Evolutionary conservation across 257 asterid species (phyloP).

Genomic region (Mentha longifolia): DNA sequence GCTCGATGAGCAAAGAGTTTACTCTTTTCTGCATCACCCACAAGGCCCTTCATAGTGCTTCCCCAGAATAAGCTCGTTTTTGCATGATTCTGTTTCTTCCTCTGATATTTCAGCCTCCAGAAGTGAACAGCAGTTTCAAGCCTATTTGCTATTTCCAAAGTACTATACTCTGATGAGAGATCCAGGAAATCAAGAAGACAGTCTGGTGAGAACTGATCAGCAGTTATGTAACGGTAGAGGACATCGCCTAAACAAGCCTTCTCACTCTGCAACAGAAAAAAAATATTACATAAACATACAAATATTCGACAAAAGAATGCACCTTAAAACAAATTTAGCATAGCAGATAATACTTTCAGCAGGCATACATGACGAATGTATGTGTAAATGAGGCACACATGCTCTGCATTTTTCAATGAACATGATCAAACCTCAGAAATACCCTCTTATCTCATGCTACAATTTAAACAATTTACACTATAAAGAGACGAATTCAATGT

Average conservation of each 20-base stretch:
- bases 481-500: neutral
- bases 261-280: constrained; percentile 61
- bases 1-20: constrained; percentile 72
- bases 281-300: neutral
- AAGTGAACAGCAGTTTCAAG: constrained; percentile 73
- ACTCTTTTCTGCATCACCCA: constrained; percentile 58
- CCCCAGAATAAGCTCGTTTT: constrained; percentile 68
- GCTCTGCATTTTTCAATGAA: neutral
- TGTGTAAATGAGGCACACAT: neutral
- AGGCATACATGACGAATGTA: neutral
- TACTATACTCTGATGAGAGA: constrained; percentile 72
- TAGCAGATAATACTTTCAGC: neutral
- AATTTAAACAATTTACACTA: neutral
- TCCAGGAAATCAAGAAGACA: constrained; percentile 75
- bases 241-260: constrained; percentile 83
- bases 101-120: constrained; percentile 73
- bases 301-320: neutral
- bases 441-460: neutral
- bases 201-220: constrained; percentile 77
- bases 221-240: constrained; percentile 69
- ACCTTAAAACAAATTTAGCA: neutral
- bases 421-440: neutral
- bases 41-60: constrained; percentile 59
- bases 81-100: constrained; percentile 46
- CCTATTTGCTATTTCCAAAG: constrained; percentile 78